Conservation (phyloP, 805 yeast species). For the Lipomyces anomalus region DNA sequence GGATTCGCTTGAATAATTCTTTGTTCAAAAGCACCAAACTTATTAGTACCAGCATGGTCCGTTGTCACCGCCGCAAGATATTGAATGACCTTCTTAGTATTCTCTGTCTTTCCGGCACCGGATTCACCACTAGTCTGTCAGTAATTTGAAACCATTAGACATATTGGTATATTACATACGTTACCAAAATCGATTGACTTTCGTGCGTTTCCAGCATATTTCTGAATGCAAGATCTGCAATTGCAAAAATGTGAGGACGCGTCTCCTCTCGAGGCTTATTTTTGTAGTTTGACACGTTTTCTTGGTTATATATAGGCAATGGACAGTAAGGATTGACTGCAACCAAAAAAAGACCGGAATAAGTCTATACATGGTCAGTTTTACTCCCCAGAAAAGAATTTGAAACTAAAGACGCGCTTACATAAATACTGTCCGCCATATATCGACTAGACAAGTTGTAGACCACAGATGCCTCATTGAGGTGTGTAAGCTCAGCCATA, state of each 20-base stretch:
- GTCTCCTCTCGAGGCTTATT: constrained; percentile 40
- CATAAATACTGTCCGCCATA: constrained; percentile 57
- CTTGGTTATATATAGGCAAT: constrained; percentile 63
- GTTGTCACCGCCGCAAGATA: constrained; percentile 66
- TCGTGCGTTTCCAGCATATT: constrained; percentile 60
- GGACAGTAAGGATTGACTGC: constrained; percentile 88
- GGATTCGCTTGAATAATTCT: constrained; percentile 93
- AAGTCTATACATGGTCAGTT: constrained; percentile 51
- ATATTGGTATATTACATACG: too few species aligned
- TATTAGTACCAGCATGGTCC: constrained; percentile 31
- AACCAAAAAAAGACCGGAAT: constrained; percentile 90
- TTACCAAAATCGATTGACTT: constrained; percentile 89
- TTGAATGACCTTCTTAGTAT: constrained; percentile 89
- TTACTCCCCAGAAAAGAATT: background rate
- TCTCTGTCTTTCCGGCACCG: constrained; percentile 98
- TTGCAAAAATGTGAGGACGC: constrained; percentile 87
- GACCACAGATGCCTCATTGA: constrained; percentile 94
- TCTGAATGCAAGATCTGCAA: constrained; percentile 79
- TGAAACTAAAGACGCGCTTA: constrained; percentile 8
- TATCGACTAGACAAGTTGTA: constrained; percentile 76
- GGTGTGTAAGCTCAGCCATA: constrained; percentile 90
- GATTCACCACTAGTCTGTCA: constrained; percentile 99
- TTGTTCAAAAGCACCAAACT: constrained; percentile 50
- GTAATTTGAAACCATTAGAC: too few species aligned
- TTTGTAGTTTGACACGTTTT: constrained; percentile 53